Base-by-base conservation (phyloP, 441 rosid species). In the Croton setiger region DNA sequence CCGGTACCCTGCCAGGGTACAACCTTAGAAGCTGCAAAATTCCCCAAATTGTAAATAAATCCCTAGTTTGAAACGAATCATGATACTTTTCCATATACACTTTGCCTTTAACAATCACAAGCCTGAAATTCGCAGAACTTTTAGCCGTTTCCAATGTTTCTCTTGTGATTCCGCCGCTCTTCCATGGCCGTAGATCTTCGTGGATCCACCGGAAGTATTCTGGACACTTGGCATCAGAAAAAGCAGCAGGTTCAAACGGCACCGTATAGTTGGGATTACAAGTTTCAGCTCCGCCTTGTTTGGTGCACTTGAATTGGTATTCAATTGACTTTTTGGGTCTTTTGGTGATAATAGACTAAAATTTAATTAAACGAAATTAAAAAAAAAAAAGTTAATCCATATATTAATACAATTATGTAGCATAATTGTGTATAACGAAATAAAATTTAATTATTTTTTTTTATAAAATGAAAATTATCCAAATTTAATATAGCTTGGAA, bases 161-260 rank as follows among this genome's bases (percentile, higher is more conserved):
- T 53, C 82, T 72, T 0, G 85, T 77, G 67, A 88, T 82, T 52
- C 91, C 89, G 0, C 82, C 59, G 57, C 11, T 61, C 64, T 79
- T 75, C 93, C 93, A 88, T 13, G 89, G 91, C 67, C 78, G 65
- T 2, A 88, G 84, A 75, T 88, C 93, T 67, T 86, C 89, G 69
- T 84, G 86, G 75, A 88, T 86, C 93, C 93, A 88, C 9, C 86
- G 86, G 81, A 86, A 84, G 80, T 83, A 84, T 0, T 80, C 85
- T 0, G 93, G 93, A 65, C 91, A 88, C 64, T 62, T 43, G 20
- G 79, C 23, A 5, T 73, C n/a, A 17, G 74, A 35, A 59, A 45
- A 18, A 60, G 59, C 20, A 5, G 31, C 39, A 81, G 61, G 15
- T 5, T 53, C 56, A 20, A 7, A 45, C 20, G 45, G 9, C 1